Base-by-base conservation (phyloP, 805 yeast species). In the Metschnikowia koreensis region DNA sequence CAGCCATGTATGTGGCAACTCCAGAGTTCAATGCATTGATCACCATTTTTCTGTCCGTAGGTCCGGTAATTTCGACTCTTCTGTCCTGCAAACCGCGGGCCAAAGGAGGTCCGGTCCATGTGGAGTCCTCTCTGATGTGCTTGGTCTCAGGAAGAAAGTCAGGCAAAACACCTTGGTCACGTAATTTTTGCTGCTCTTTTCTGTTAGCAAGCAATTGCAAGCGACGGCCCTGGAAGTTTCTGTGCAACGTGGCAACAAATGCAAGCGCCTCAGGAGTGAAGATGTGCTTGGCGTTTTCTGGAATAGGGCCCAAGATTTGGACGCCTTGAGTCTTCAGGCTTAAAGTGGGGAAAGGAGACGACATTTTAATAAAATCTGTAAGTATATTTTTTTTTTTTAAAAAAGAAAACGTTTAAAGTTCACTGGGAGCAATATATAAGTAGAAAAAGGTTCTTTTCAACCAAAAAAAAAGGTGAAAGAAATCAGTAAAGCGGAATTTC, bases 1-100 rank as follows among this genome's bases (percentile, higher is more conserved):
- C 96, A 41, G 90, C 84, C 94, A 87, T 87, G 67, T 87, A 87
- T 31, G 94, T 87, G 56, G 86, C 86, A 41, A 87, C 94, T 49
- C 80, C 77, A 0, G 92, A 83, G 70, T 87, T 87, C 66, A 87
- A 77, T 2, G 93, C 94, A 64, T 87, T 87, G 63, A 87, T 83
- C 57, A 87, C 81, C 96, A 87, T 87, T 62, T 87, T 86, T 58
- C 93, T 80, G 66, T 86, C 87, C 48, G 92, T 87, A 17, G 96
- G 96, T 46, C 96, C 96, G 26, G 96, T 87, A 68, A 87, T 87
- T 69, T 87, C 94, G 41, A 82, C 84, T 66, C 90, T 80, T 73
- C 96, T 81, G 66, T 85, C 87, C 53, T 80, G 80, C 60, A 87
- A 73, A 46, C 91, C 90, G 39, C 84, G 85, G 38, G 89, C 91